Evolutionary conservation across 176 grass and related monocot species (phyloP).

Genomic region (Tillandsia leiboldiana): DNA sequence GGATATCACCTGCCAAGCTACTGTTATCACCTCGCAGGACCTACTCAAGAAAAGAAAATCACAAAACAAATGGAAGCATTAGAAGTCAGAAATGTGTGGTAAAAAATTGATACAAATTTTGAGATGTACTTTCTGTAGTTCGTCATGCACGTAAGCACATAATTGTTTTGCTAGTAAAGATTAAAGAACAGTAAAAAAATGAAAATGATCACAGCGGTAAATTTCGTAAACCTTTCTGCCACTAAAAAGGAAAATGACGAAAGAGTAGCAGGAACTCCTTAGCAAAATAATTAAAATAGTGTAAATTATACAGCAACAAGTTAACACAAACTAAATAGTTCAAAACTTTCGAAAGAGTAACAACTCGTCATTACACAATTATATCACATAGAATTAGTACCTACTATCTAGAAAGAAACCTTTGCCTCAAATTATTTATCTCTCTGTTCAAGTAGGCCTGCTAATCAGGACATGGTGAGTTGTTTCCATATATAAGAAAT

Average conservation of each 20-base stretch:
- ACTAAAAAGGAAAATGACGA: not conserved
- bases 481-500: no score
- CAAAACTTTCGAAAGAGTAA: no score
- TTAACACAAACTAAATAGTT: no score
- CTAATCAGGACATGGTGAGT: no score
- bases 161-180: not conserved
- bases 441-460: no score
- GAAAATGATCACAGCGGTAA: not conserved
- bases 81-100: not conserved
- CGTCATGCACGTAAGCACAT: not conserved
- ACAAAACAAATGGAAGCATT: not conserved
- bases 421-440: no score
- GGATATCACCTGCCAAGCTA: slow-evolving; percentile 88
- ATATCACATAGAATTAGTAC: no score
- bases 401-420: no score
- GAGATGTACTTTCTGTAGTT: not conserved
- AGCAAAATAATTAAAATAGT: not conserved
- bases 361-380: no score
- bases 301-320: not conserved
- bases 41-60: slow-evolving; percentile 31
- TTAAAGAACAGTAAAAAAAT: not conserved
- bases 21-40: slow-evolving; percentile 93
- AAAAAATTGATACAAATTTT: not conserved
- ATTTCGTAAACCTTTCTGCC: not conserved
- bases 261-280: not conserved